Conservation (phyloP, 106 monocot genomes). For the Allium cepa region DNA sequence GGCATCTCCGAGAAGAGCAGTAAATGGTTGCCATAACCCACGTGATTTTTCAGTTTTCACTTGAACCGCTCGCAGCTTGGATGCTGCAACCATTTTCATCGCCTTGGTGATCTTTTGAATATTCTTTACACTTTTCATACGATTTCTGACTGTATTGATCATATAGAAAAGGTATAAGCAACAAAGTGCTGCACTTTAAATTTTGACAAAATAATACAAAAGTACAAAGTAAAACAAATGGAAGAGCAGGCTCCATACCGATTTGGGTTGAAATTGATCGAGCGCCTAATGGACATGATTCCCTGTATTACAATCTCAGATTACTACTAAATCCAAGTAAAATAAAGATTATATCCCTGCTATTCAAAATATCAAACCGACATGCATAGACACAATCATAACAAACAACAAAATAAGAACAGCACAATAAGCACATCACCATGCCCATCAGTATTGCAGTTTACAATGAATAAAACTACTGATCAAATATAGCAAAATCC, state of each 20-base stretch:
- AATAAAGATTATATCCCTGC: not conserved
- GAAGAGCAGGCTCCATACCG: constrained; percentile 28
- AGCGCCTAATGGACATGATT: constrained; percentile 43
- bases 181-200: not conserved
- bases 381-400: too few relatives aligned
- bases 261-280: constrained; percentile 90
- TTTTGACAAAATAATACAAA: not conserved
- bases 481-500: too few relatives aligned
- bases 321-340: not conserved
- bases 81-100: constrained; percentile 99
- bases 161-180: not conserved
- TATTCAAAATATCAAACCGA: too few relatives aligned
- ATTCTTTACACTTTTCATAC: constrained; percentile 97
- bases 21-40: constrained; percentile 89
- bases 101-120: constrained; percentile 98
- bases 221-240: not conserved
- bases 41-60: constrained; percentile 79
- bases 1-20: constrained; percentile 85
- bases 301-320: constrained; percentile 27
- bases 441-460: too few relatives aligned
- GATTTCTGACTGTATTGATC: constrained; percentile 61
- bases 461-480: too few relatives aligned
- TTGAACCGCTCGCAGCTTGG: constrained; percentile 83
- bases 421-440: too few relatives aligned
- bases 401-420: too few relatives aligned